Evolutionary conservation across 306 rosid species (phyloP).

Genomic region (Quercus glauca): DNA sequence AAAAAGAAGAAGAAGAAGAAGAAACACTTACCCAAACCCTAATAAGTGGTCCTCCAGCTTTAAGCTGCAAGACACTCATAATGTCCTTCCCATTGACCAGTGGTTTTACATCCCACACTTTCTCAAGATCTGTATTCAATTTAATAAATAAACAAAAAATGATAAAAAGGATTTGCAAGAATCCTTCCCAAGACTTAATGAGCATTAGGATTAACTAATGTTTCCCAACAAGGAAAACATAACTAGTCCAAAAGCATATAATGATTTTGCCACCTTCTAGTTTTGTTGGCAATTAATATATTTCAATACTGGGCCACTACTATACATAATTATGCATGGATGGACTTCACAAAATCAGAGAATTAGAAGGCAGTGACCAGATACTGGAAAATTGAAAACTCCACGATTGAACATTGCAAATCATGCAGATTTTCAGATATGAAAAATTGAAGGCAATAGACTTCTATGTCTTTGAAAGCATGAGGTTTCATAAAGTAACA

Average conservation of each 20-base stretch:
- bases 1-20: neutral
- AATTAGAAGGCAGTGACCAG: neutral
- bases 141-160: slow-evolving; percentile 8
- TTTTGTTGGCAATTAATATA: neutral
- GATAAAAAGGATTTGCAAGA: neutral
- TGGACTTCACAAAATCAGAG: neutral
- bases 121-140: slow-evolving; percentile 54
- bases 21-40: slow-evolving; percentile 66
- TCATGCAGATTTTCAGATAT: neutral
- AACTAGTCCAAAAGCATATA: neutral
- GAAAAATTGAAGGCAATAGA: neutral
- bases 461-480: neutral
- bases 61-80: slow-evolving; percentile 60
- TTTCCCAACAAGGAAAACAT: neutral
- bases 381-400: neutral
- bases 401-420: neutral
- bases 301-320: no score
- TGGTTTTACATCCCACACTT: slow-evolving; percentile 71
- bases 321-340: no score
- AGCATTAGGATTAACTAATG: neutral
- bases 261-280: neutral
- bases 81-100: slow-evolving; percentile 77
- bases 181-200: neutral
- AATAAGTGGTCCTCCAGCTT: slow-evolving; percentile 74
- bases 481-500: neutral